Conservation (phyloP, 164 flowering plant genomes). For the Chloranthus sessilifolius region DNA sequence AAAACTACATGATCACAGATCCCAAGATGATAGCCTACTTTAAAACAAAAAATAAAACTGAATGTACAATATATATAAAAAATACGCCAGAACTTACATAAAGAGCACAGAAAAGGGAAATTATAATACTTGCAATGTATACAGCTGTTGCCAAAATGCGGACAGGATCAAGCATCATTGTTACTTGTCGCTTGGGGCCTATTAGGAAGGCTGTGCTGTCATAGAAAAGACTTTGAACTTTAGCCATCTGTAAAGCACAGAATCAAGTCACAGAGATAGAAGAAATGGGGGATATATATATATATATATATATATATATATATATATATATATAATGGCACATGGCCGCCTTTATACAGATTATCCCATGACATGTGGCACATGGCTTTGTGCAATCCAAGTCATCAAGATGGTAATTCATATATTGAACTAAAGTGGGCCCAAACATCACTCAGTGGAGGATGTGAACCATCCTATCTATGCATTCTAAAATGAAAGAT, state of each 20-base stretch:
- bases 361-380: too few relatives aligned
- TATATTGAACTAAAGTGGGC: too few relatives aligned
- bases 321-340: background rate
- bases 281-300: too few relatives aligned
- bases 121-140: constrained; percentile 69
- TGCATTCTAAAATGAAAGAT: too few relatives aligned
- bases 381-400: too few relatives aligned
- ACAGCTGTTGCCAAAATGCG: constrained; percentile 89
- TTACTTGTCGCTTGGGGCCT: constrained; percentile 84
- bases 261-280: constrained; percentile 9
- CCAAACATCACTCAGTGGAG: too few relatives aligned
- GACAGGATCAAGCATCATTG: constrained; percentile 97
- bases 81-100: constrained; percentile 51
- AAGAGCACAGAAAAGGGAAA: constrained; percentile 84
- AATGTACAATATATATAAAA: too few relatives aligned
- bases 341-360: too few relatives aligned
- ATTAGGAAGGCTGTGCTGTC: constrained; percentile 97
- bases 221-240: constrained; percentile 42
- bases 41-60: background rate
- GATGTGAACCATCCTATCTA: too few relatives aligned
- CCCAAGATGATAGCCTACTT: too few relatives aligned
- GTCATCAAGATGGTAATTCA: too few relatives aligned
- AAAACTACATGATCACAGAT: background rate
- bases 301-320: background rate
- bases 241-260: constrained; percentile 26